Conservation (phyloP, 768 basidiomycete genomes). For the Serendipita vermifera region DNA sequence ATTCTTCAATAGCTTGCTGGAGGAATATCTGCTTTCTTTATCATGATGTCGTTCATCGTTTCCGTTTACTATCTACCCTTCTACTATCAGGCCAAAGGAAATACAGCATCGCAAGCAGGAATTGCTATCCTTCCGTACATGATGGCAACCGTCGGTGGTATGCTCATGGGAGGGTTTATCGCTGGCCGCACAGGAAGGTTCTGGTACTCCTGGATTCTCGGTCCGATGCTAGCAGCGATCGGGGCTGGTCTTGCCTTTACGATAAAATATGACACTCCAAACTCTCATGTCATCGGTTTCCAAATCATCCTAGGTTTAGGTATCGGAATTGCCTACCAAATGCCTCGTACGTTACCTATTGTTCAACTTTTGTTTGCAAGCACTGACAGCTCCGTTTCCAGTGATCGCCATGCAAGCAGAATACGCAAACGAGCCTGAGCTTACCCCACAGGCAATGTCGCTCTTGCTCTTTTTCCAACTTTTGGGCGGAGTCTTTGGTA, state of each 20-base stretch:
- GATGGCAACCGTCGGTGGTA: slow-evolving; percentile 21
- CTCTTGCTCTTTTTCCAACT: slow-evolving; percentile 10
- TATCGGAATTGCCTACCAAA: slow-evolving; percentile 11
- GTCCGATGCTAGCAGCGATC: slow-evolving; percentile 20
- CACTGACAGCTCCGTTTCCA: neutral
- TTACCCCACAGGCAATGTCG: slow-evolving; percentile 12
- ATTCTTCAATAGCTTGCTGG: slow-evolving; percentile 20
- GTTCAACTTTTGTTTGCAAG: neutral
- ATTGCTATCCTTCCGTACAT: slow-evolving; percentile 26
- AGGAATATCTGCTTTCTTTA: slow-evolving; percentile 19
- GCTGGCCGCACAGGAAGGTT: slow-evolving; percentile 22
- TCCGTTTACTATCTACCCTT: slow-evolving; percentile 24
- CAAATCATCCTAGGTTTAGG: slow-evolving; percentile 28
- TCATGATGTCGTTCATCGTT: slow-evolving; percentile 16
- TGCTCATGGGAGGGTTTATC: slow-evolving; percentile 22
- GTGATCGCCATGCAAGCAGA: slow-evolving; percentile 12
- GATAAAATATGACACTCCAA: slow-evolving; percentile 17
- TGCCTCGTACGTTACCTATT: neutral
- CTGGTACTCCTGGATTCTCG: slow-evolving; percentile 20
- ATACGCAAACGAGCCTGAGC: slow-evolving; percentile 2
- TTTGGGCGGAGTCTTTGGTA: slow-evolving; percentile 11
- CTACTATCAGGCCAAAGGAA: slow-evolving; percentile 21
- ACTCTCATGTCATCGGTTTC: slow-evolving; percentile 21
- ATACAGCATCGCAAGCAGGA: slow-evolving; percentile 22
- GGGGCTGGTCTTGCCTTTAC: slow-evolving; percentile 26